Evolutionary conservation across 78 protist species (phyloP).

Genomic region (Cyanophora paradoxa): DNA sequence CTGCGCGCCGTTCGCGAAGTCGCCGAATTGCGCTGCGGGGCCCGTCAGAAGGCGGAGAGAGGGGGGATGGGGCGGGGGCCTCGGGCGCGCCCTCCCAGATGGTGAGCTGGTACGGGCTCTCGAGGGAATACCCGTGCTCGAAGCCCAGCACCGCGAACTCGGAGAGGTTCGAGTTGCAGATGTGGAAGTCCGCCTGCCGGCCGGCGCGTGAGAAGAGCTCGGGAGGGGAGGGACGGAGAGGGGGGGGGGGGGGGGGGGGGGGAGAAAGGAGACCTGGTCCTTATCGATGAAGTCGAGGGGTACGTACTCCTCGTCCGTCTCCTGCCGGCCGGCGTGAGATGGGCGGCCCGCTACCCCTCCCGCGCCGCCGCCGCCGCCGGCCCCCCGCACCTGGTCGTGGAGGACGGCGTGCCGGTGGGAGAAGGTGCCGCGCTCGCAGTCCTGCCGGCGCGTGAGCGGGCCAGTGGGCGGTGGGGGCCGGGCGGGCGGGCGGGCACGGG

Average conservation of each 20-base stretch:
- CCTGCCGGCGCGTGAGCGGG: no score
- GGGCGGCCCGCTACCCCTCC: no score
- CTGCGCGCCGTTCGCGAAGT: constrained; percentile 89
- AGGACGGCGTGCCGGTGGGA: constrained; percentile 91
- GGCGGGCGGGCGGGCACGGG: neutral
- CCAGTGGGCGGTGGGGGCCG: neutral
- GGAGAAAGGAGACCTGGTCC: no score
- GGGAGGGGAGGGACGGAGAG: no score
- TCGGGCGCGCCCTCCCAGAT: no score
- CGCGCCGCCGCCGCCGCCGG: no score
- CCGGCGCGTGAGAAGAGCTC: no score
- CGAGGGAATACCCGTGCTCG: constrained; percentile 72
- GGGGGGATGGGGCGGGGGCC: no score
- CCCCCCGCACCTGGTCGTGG: constrained; percentile 88
- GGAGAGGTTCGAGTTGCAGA: constrained; percentile 66
- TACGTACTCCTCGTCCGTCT: constrained; percentile 11
- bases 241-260: no score
- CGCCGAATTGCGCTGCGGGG: constrained; percentile 89
- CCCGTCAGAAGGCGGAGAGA: no score
- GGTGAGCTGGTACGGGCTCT: no score
- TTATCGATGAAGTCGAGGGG: constrained; percentile 3
- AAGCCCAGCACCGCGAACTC: constrained; percentile 87
- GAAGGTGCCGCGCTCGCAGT: constrained; percentile 96
- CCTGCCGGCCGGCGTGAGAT: no score
- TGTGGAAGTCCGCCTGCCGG: constrained; percentile 40